Evolutionary conservation across 176 grass and related monocot species (phyloP), one percentile per base, ranked within the genome.

Genomic region (Juncus effusus): DNA sequence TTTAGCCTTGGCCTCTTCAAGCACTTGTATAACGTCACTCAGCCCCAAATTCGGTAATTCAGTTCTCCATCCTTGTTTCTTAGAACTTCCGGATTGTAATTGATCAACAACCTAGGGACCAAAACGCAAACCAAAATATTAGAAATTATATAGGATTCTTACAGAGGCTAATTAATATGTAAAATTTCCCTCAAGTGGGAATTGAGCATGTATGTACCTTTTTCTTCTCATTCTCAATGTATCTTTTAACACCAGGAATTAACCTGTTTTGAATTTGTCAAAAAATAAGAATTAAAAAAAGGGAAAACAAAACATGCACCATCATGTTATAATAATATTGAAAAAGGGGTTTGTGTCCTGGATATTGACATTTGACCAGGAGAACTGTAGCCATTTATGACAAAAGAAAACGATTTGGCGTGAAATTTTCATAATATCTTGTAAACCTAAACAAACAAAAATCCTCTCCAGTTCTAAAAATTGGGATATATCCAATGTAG

Each of bases 181-280:
- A 42, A 60, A n/a, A 13, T 3, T 54, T 14, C 7, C 6, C 64
- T 62, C 49, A 57, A 49, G 53, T 56, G 11, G 12, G 53, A 65
- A 60, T 4, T 5, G 6, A 52, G 16, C 35, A 52, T 47, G 4
- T 14, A 60, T 57, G 42, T 42, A 96, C 92, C 92, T 96, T 96
- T 73, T 61, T 91, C 87, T 88, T 96, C 87, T 91, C 74, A 16
- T 75, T 79, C 45, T 78, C 84, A 78, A 96, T 96, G 70, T 91
- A 91, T 28, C 62, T 36, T 38, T 56, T 86, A 8, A 91, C 87
- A 28, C 79, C 87, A 14, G 92, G 92, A 62, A 96, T 56, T 77
- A 83, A 77, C 77, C 92, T 96, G 80, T 62, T 35, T 57, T 16
- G 39, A 72, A 61, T 9, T 51, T 44, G 2, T 45, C 11, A 79